These are phyloP conservation scores for Thalassiosira delicatula DNA, from an alignment of 352 stramenopile genomes.

Conservation along the genomic window DNA sequence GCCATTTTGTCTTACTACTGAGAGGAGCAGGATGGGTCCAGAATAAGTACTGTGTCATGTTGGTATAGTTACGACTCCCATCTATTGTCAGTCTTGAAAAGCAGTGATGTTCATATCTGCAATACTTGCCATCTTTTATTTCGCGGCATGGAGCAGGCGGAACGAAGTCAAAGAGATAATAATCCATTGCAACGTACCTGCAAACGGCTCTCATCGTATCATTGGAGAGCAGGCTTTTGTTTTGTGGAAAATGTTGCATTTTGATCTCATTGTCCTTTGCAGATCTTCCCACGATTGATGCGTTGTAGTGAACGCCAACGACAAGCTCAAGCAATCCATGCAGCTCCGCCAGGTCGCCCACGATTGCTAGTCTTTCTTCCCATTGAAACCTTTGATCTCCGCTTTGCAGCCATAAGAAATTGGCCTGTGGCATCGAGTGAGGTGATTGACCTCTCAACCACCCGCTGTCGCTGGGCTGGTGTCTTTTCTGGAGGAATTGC, in stretches of 20 bases:
- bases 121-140: no score
- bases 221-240: constrained; percentile 17
- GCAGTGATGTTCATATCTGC: no score
- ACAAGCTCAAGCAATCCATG: not conserved
- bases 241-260: constrained; percentile 21
- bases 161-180: constrained; percentile 50
- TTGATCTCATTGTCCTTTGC: not conserved
- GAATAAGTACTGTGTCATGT: no score
- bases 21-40: no score
- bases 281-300: not conserved
- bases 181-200: constrained; percentile 30
- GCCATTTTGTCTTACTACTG: no score
- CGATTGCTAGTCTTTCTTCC: constrained; percentile 4
- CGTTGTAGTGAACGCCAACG: constrained; percentile 21
- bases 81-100: no score
- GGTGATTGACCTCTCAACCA: no score
- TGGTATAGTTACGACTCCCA: no score
- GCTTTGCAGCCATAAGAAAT: constrained; percentile 19
- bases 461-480: not conserved
- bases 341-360: constrained; percentile 31
- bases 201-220: constrained; percentile 14
- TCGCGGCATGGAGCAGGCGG: no score
- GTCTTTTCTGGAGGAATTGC: not conserved
- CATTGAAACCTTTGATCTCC: no score
- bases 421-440: constrained; percentile 41